phyloP scores from a whole-genome alignment of 805 yeast species.

The Ogataea siamensis region DNA sequence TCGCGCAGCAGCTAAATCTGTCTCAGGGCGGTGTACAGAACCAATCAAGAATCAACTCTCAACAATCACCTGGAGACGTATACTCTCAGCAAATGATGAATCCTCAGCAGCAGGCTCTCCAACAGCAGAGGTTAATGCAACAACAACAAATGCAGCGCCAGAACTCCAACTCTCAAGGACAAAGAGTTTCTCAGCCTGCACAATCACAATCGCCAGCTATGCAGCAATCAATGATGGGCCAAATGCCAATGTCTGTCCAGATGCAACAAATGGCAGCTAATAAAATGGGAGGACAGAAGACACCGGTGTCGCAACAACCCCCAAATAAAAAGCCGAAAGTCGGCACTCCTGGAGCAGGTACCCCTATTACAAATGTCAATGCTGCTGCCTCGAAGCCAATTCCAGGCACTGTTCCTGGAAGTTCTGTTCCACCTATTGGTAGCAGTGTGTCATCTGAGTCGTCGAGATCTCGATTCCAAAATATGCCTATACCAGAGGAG shows the following conservation, averaged over 20 bases:
- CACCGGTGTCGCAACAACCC: slow-evolving; percentile 15
- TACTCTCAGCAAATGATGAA: slow-evolving; percentile 17
- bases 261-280: slow-evolving; percentile 13
- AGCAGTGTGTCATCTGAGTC: slow-evolving; percentile 26
- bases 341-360: slow-evolving; percentile 23
- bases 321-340: slow-evolving; percentile 19
- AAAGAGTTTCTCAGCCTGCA: slow-evolving; percentile 11
- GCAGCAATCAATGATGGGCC: slow-evolving; percentile 15
- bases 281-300: slow-evolving; percentile 11
- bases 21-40: slow-evolving; percentile 14
- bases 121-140: slow-evolving; percentile 27
- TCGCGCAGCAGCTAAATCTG: slow-evolving; percentile 43
- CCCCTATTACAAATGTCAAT: slow-evolving; percentile 46
- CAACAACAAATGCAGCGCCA: slow-evolving; percentile 22
- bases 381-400: slow-evolving; percentile 42
- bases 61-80: slow-evolving; percentile 17
- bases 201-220: slow-evolving; percentile 12
- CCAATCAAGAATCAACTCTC: slow-evolving; percentile 7
- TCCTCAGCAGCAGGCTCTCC: slow-evolving; percentile 24
- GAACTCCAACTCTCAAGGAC: slow-evolving; percentile 15
- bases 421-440: slow-evolving; percentile 17
- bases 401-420: slow-evolving; percentile 19
- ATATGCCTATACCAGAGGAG: slow-evolving; percentile 69
- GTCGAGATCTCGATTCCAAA: slow-evolving; percentile 56
- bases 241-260: slow-evolving; percentile 14